Percentiles rank a stretch among this genome's conserved stretches.
phyloP scores from a whole-genome alignment of 495 filamentous ascomycete genomes.

The Antarctomyces pellizariae region DNA sequence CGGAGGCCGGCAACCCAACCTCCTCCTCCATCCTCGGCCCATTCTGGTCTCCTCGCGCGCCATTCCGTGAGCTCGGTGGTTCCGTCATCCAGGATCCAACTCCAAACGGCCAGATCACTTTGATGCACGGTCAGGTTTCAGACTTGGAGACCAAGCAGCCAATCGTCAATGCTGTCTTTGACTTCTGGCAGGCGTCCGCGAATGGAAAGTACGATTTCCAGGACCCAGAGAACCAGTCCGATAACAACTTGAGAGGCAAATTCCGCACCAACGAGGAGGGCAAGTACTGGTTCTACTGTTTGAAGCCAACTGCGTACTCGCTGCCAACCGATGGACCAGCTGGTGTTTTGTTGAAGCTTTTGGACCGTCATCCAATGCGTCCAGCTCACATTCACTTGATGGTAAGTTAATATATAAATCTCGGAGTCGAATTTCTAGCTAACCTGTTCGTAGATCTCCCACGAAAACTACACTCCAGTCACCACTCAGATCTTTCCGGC shows the following conservation, averaged over 20 bases:
- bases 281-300: conserved; percentile 60
- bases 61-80: conserved; percentile 47
- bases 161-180: conserved; percentile 47
- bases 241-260: conserved; percentile 70
- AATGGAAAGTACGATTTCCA: conserved; percentile 86
- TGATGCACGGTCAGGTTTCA: conserved; percentile 52
- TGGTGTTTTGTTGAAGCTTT: conserved; percentile 37
- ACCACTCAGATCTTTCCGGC: conserved; percentile 41
- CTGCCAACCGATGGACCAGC: conserved; percentile 57
- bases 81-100: conserved; percentile 45
- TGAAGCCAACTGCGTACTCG: conserved; percentile 60
- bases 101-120: conserved; percentile 35
- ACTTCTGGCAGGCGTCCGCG: conserved; percentile 69
- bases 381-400: conserved; percentile 76
- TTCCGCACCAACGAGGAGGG: conserved; percentile 57
- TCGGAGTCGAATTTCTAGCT: conserved; percentile 5
- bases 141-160: conserved; percentile 52
- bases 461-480: conserved; percentile 28
- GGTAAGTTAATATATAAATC: conserved; percentile 19
- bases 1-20: conserved; percentile 48
- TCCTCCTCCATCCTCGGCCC: conserved; percentile 68
- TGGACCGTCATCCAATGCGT: conserved; percentile 66
- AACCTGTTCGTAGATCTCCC: conserved; percentile 16
- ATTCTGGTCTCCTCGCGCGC: conserved; percentile 71
- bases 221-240: conserved; percentile 47